phyloP scores from a whole-genome alignment of 257 asterid genomes.

The Penstemon davidsonii region DNA sequence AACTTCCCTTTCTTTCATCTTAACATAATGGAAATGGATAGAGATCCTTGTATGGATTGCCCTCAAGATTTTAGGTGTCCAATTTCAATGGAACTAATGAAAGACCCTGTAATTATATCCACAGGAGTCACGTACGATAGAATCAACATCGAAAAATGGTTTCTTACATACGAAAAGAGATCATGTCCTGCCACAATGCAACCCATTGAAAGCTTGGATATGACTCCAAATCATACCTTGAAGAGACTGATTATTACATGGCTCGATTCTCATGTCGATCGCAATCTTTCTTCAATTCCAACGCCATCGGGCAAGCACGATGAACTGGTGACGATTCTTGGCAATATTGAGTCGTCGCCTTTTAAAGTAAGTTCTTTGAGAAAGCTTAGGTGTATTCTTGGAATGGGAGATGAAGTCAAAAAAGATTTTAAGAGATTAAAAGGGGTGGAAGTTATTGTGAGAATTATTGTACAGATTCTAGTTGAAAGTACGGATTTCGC shows the following conservation, averaged over 20 bases:
- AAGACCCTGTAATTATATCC: conserved; percentile 77
- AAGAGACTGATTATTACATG: conserved; percentile 61
- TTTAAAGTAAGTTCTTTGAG: conserved; percentile 64
- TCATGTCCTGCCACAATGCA: conserved; percentile 95
- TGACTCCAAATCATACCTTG: conserved; percentile 84
- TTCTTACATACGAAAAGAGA: conserved; percentile 54
- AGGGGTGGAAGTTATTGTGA: conserved; percentile 60
- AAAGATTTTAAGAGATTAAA: conserved; percentile 56
- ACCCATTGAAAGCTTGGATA: conserved; percentile 36
- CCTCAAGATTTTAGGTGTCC: conserved; percentile 87
- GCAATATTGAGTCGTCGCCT: conserved; percentile 58
- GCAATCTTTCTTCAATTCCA: background rate
- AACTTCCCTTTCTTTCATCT: conserved; percentile 17
- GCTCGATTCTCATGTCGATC: conserved; percentile 33
- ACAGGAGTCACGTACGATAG: conserved; percentile 91
- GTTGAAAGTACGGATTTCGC: conserved; percentile 54
- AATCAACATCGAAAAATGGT: conserved; percentile 72
- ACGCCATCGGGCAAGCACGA: conserved; percentile 34
- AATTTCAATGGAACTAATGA: conserved; percentile 91
- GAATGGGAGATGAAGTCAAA: conserved; percentile 41
- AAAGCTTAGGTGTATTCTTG: conserved; percentile 47
- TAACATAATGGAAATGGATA: conserved; percentile 21
- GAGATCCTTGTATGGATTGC: conserved; percentile 42
- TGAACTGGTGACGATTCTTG: conserved; percentile 48
- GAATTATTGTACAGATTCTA: conserved; percentile 54